phyloP scores from a whole-genome alignment of 176 grass and related monocot species.

The Cenchrus americanus region DNA sequence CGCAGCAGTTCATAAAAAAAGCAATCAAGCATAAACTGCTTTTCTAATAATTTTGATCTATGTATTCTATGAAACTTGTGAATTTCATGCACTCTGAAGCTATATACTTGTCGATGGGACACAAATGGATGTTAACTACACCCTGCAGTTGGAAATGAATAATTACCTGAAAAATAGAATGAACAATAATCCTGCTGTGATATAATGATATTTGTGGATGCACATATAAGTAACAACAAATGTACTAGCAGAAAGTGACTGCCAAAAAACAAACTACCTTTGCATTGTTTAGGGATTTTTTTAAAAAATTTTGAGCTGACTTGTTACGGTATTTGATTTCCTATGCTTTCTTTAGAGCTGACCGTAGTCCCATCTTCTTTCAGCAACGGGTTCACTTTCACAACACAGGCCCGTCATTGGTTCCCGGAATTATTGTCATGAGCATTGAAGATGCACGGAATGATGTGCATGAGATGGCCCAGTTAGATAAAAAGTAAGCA shows the following conservation, averaged over 20 bases:
- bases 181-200: background rate
- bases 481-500: conserved; percentile 71
- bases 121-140: background rate
- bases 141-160: background rate
- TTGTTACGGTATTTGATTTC: conserved; percentile 7
- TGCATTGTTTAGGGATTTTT: background rate
- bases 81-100: background rate
- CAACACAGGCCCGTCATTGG: conserved; percentile 71
- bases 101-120: background rate
- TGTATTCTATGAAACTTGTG: conserved; percentile 4
- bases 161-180: background rate
- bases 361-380: conserved; percentile 38
- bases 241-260: background rate
- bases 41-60: conserved; percentile 10
- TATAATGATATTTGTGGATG: background rate
- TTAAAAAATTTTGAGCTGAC: background rate
- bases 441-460: conserved; percentile 82
- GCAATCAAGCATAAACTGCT: background rate
- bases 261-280: background rate
- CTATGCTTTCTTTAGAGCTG: background rate
- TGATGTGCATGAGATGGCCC: conserved; percentile 49
- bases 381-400: conserved; percentile 83
- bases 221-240: background rate
- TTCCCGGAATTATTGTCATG: conserved; percentile 76
- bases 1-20: no score